These are phyloP conservation scores for Phanerochaete sordida DNA, from an alignment of 768 basidiomycete genomes.

Conservation along the genomic window DNA sequence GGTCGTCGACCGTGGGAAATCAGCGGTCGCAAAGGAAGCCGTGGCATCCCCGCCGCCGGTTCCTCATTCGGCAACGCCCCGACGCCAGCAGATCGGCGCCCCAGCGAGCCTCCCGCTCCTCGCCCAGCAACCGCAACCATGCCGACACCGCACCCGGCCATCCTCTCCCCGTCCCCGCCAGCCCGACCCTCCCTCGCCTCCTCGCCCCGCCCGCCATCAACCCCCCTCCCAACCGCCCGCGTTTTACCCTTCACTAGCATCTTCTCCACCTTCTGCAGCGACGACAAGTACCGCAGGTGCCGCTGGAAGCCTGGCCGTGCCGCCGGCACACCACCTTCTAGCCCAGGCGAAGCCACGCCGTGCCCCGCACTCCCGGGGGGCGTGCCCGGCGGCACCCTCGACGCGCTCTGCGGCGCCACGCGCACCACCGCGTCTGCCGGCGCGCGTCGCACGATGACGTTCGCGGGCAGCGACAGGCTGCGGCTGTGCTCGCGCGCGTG, in stretches of 20 bases:
- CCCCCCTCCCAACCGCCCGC: conserved; percentile 4
- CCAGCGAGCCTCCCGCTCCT: conserved; percentile 4
- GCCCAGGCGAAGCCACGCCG: background rate
- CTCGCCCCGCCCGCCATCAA: background rate
- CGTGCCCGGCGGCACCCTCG: too few relatives aligned
- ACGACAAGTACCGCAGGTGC: conserved; percentile 8
- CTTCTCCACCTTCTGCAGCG: conserved; percentile 8
- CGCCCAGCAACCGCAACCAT: conserved; percentile 2
- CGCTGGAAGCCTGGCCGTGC: conserved; percentile 7
- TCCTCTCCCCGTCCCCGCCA: conserved; percentile 1
- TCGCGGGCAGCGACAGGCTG: background rate
- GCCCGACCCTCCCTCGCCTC: background rate
- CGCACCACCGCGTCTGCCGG: too few relatives aligned
- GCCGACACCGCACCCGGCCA: background rate
- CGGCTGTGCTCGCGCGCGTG: conserved; percentile 4
- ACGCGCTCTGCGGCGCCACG: too few relatives aligned
- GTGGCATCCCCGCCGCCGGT: background rate
- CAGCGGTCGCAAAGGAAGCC: background rate
- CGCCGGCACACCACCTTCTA: background rate
- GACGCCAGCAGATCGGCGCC: conserved; percentile 7
- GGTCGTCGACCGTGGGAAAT: conserved; percentile 10
- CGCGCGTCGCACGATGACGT: too few relatives aligned
- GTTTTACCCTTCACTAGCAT: conserved; percentile 11
- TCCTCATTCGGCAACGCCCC: background rate
- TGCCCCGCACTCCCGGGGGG: too few relatives aligned